Conservation (phyloP, 805 yeast species). For the Candida taoyuanica region DNA sequence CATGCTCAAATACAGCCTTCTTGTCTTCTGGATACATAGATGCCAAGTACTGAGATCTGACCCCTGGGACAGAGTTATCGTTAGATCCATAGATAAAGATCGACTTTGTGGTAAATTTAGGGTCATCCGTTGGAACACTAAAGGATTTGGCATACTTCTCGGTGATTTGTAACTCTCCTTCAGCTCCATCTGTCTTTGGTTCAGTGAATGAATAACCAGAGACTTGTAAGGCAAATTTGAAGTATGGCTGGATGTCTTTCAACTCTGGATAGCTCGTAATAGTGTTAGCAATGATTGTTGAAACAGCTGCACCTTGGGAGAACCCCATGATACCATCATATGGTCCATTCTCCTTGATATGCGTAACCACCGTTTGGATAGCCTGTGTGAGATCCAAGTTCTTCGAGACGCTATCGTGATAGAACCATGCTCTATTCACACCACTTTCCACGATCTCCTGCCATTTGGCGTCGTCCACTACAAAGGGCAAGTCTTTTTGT, state of each 20-base stretch:
- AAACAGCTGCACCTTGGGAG: slow-evolving; percentile 91
- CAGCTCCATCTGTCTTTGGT: slow-evolving; percentile 30
- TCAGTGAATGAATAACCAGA: slow-evolving; percentile 58
- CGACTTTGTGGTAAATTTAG: slow-evolving; percentile 37
- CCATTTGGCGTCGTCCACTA: slow-evolving; percentile 50
- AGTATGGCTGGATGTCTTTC: slow-evolving; percentile 27
- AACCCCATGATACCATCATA: slow-evolving; percentile 88
- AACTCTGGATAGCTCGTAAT: slow-evolving; percentile 29
- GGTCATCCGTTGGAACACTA: slow-evolving; percentile 26
- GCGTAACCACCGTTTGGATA: slow-evolving; percentile 41
- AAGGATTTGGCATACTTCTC: slow-evolving; percentile 31
- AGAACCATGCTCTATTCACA: slow-evolving; percentile 72
- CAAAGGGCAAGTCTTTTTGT: slow-evolving; percentile 71
- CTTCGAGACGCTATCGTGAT: slow-evolving; percentile 42
- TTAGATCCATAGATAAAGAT: slow-evolving; percentile 81
- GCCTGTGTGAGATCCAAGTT: slow-evolving; percentile 50
- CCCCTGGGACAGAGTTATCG: slow-evolving; percentile 80
- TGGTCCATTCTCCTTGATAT: slow-evolving; percentile 66
- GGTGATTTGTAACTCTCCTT: slow-evolving; percentile 33
- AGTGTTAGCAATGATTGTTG: slow-evolving; percentile 61
- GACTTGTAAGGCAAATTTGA: slow-evolving; percentile 73
- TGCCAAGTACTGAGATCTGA: slow-evolving; percentile 58
- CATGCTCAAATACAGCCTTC: slow-evolving; percentile 62
- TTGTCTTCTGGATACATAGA: slow-evolving; percentile 44
- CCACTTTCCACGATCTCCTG: slow-evolving; percentile 41